Evolutionary conservation across 371 early-diverging fungal species (phyloP), one percentile per base, ranked within the genome.

Genomic region (Mucor velutinosus): DNA sequence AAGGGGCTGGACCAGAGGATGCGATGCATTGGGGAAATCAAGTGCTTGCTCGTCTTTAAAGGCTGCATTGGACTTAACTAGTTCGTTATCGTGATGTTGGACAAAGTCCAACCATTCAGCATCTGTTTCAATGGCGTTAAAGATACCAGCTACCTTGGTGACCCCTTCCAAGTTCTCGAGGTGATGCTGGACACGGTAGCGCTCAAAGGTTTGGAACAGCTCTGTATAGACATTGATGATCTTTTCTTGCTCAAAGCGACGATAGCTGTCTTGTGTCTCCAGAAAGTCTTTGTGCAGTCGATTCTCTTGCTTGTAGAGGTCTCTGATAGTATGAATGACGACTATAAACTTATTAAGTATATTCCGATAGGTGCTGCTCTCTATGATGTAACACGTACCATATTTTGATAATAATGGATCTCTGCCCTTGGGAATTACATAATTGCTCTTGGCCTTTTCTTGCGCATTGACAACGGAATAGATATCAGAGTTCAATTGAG

Each of bases 341-440:
- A 59, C 73, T 72, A 64, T 5, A 55, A 2, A 17, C 12, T 4
- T 1, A 14, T 7, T 56, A 4, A 32, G 56, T n/a, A 53, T 14
- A 53, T 12, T 6, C 12, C 30, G 2, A 6, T 6, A 4, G 25
- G 7, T 19, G 17, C 8, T 47, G 47, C 21, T 47, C 21, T 17
- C 7, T 25, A 25, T 23, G 12, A 19, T 51, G 21, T 58, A 27
- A 21, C 11, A n/a, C 35, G 15, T 72, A 72, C 73, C 58, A 23
- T 65, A 65, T 68, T 68, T 72, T 17, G 64, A 62, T 23, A 72
- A 49, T 12, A 72, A 65, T 21, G 73, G 73, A 30, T 72, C 73
- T 19, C 32, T 62, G 51, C 23, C 23, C 15, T 72, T 72, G 17
- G 69, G 62, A 17, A 62, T 58, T 14, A 72, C 35, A 62, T 72